phyloP scores from a whole-genome alignment of 208 protist genomes.

The Trypanosoma lewisi region DNA sequence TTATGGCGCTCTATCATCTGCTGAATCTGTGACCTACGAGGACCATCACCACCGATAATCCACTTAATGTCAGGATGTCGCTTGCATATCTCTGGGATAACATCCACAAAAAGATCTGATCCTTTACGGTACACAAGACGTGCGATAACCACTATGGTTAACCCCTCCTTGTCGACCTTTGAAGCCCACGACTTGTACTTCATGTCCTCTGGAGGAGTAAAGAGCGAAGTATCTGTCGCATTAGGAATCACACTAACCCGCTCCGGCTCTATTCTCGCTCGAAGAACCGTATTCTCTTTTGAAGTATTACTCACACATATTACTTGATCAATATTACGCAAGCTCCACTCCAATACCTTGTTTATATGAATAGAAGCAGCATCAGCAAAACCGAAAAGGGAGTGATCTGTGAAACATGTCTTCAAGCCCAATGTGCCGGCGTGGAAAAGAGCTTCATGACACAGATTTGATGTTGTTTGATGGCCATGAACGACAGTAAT shows the following conservation, averaged over 20 bases:
- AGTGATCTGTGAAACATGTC: constrained; percentile 98
- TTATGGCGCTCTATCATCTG: constrained; percentile 97
- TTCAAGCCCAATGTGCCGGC: constrained; percentile 94
- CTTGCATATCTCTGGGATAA: constrained; percentile 96
- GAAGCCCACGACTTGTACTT: constrained; percentile 90
- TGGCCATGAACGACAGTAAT: constrained; percentile 98
- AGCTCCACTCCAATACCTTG: constrained; percentile 95
- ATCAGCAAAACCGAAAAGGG: constrained; percentile 98
- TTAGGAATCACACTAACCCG: constrained; percentile 98
- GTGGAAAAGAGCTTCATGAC: constrained; percentile 95
- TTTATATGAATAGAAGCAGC: constrained; percentile 95
- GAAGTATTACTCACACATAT: constrained; percentile 98
- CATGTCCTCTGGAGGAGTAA: constrained; percentile 87
- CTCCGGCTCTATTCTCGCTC: constrained; percentile 88
- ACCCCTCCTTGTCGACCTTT: constrained; percentile 75
- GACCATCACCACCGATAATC: constrained; percentile 97
- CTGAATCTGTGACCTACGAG: constrained; percentile 93
- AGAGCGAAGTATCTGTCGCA: constrained; percentile 93
- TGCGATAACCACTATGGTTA: constrained; percentile 96
- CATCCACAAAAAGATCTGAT: constrained; percentile 93
- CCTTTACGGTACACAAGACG: constrained; percentile 98
- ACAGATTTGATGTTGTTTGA: constrained; percentile 95
- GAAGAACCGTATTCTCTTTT: constrained; percentile 97
- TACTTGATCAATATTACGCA: constrained; percentile 94
- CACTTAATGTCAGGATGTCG: constrained; percentile 93